Evolutionary conservation across 2,329 filamentous ascomycete species (phyloP).

Genomic region (Fusarium transvaalense): DNA sequence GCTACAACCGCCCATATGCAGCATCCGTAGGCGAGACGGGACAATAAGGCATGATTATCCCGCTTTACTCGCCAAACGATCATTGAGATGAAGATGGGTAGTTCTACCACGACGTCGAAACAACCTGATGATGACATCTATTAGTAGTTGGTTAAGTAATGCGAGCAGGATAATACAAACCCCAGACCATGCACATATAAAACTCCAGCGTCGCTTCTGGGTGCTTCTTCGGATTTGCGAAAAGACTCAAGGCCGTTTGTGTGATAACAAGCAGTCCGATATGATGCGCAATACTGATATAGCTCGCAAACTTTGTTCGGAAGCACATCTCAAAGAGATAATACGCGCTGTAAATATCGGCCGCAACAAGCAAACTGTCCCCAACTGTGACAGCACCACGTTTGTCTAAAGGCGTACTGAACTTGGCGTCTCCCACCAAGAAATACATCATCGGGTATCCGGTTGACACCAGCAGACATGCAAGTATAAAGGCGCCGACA

Average conservation of each 20-base stretch:
- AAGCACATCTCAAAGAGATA: conserved; percentile 26
- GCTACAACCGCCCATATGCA: conserved; percentile 6
- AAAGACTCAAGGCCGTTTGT: conserved; percentile 14
- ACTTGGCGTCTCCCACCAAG: conserved; percentile 5
- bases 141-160: background rate
- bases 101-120: conserved; percentile 21
- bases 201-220: conserved; percentile 18
- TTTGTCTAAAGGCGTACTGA: background rate
- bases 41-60: background rate
- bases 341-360: conserved; percentile 17
- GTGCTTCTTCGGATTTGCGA: conserved; percentile 6
- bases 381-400: conserved; percentile 5
- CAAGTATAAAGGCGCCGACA: conserved; percentile 13
- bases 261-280: conserved; percentile 2
- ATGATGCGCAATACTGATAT: conserved; percentile 20
- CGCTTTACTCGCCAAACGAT: conserved; percentile 18
- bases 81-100: conserved; percentile 18
- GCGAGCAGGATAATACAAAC: background rate
- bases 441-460: conserved; percentile 7
- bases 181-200: conserved; percentile 34
- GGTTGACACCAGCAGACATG: background rate
- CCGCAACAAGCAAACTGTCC: conserved; percentile 3
- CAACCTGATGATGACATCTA: background rate
- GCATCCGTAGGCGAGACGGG: conserved; percentile 9
- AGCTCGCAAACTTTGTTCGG: conserved; percentile 23